A percentile compares a stretch with the other conserved stretches of the same genome.
These are phyloP conservation scores for Euphorbia tirucalli DNA, from an alignment of 345 rosid species.

Conservation along the genomic window DNA sequence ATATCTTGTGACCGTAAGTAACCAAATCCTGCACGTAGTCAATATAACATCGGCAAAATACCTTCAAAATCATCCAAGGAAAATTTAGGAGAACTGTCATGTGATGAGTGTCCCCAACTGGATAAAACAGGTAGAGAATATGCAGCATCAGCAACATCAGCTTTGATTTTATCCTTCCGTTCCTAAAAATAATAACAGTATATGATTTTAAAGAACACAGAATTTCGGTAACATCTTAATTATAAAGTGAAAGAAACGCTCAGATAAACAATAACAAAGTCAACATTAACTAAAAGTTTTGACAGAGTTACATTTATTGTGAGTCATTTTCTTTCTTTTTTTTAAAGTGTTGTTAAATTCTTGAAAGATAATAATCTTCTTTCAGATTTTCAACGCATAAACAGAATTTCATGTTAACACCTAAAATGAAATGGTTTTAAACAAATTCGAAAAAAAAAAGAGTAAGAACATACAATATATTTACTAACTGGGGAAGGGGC, in stretches of 20 bases:
- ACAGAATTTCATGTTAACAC: no score
- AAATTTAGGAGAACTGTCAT: slow-evolving; percentile 48
- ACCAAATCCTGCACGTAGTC: background rate
- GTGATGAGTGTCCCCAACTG: slow-evolving; percentile 42
- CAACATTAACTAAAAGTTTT: background rate
- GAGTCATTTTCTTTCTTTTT: background rate
- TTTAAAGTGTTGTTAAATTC: background rate
- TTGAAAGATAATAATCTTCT: background rate
- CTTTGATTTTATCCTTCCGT: slow-evolving; percentile 63
- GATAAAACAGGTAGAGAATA: slow-evolving; percentile 44
- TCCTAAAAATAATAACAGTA: slow-evolving; percentile 51
- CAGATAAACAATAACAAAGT: background rate
- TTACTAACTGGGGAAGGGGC: no score
- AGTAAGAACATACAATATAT: no score
- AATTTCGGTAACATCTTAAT: background rate
- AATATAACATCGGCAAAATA: slow-evolving; percentile 13
- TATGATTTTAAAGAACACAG: slow-evolving; percentile 17
- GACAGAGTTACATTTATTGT: background rate
- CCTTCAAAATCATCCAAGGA: slow-evolving; percentile 93
- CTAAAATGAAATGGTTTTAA: background rate
- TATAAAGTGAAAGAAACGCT: background rate
- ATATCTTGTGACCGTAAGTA: background rate
- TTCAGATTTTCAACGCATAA: background rate
- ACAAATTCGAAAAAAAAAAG: no score
- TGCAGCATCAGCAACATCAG: slow-evolving; percentile 67